A percentile compares a stretch with the other conserved stretches of the same genome.
phyloP scores from a whole-genome alignment of 176 grass and related monocot genomes.

The Zoysia japonica region DNA sequence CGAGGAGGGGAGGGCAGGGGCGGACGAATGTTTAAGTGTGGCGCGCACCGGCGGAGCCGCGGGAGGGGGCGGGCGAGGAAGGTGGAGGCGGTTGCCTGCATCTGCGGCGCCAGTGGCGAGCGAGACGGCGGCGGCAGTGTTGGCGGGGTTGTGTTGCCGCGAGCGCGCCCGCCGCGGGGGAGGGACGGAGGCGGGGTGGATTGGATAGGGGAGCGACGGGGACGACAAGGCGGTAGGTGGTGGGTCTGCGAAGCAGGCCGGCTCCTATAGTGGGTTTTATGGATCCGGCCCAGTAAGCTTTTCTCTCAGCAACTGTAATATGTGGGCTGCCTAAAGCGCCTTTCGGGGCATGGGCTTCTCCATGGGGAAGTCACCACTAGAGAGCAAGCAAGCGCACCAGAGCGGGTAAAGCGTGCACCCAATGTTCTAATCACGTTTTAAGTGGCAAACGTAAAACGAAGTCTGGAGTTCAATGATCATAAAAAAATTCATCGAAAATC shows the following conservation, averaged over 20 bases:
- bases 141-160: conserved; percentile 4
- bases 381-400: background rate
- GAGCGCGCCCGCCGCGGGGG: conserved; percentile 15
- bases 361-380: too few relatives aligned
- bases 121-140: background rate
- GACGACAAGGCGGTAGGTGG: conserved; percentile 10
- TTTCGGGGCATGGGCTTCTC: too few relatives aligned
- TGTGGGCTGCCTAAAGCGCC: too few relatives aligned
- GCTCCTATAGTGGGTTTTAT: background rate
- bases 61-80: conserved; percentile 47
- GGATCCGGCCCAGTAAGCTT: background rate
- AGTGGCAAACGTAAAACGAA: background rate
- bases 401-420: background rate
- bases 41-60: conserved; percentile 26
- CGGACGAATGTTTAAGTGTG: background rate
- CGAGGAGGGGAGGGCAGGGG: background rate
- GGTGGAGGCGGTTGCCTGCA: conserved; percentile 55
- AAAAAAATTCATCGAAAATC: background rate
- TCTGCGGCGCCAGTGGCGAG: conserved; percentile 34
- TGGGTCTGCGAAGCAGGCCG: conserved; percentile 22
- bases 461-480: background rate
- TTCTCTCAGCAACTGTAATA: too few relatives aligned
- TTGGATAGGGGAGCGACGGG: conserved; percentile 40
- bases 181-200: conserved; percentile 19
- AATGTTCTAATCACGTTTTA: too few relatives aligned